Evolutionary conservation across 495 filamentous ascomycete genomes (phyloP).

Genomic region (Hapsidospora chrysogenum): DNA sequence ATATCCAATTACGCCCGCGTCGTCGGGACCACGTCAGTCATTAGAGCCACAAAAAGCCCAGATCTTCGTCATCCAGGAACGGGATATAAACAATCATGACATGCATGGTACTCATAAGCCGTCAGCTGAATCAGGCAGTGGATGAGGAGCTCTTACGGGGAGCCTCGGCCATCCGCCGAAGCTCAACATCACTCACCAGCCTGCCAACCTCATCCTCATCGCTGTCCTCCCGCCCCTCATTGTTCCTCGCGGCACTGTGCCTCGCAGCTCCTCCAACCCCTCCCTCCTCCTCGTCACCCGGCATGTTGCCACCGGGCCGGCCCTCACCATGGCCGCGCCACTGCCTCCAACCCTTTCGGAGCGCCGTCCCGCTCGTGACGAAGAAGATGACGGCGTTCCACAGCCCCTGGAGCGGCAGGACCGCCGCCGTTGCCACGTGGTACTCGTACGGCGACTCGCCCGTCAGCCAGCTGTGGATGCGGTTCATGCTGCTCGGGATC

Average conservation of each 20-base stretch:
- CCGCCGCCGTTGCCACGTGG: constrained; percentile 46
- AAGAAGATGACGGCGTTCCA: constrained; percentile 69
- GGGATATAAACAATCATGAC: too few species aligned
- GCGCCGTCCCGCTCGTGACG: constrained; percentile 25
- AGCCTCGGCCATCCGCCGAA: neutral
- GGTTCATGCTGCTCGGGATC: constrained; percentile 59
- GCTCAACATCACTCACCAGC: constrained; percentile 1
- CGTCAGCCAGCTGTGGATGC: constrained; percentile 44
- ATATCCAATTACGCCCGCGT: too few species aligned
- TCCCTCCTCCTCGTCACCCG: too few species aligned
- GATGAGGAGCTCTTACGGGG: too few species aligned
- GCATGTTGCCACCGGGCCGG: too few species aligned
- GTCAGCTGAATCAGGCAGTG: too few species aligned
- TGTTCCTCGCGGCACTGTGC: too few species aligned
- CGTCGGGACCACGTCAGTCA: too few species aligned
- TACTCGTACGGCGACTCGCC: constrained; percentile 38
- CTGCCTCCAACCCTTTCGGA: constrained; percentile 4
- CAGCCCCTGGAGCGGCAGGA: constrained; percentile 63
- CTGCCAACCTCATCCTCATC: neutral
- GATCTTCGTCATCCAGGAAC: too few species aligned
- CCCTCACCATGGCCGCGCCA: neutral
- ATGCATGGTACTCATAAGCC: too few species aligned
- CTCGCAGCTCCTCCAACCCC: too few species aligned
- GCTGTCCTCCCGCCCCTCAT: neutral
- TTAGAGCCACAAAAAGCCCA: too few species aligned